Evolutionary conservation across 805 yeast genomes (phyloP).

Genomic region (Brettanomyces anomalus): DNA sequence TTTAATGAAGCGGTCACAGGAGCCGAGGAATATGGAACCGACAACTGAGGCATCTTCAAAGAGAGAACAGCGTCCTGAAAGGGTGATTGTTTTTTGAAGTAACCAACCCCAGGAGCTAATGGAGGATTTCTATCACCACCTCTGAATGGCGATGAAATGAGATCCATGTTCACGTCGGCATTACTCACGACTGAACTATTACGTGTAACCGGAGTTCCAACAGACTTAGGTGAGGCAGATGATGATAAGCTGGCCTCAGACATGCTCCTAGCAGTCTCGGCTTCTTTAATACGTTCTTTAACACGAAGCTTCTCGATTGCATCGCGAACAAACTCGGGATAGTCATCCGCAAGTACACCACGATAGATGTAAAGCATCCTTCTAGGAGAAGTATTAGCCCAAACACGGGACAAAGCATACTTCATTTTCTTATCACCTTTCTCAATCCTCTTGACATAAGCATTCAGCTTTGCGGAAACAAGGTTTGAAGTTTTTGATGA

Average conservation of each 20-base stretch:
- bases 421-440: conserved; percentile 67
- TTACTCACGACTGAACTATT: neutral
- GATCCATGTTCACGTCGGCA: neutral
- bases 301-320: conserved; percentile 47
- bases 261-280: conserved; percentile 2
- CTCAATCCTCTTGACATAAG: conserved; percentile 73
- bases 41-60: conserved; percentile 26
- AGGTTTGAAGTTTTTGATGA: conserved; percentile 75
- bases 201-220: neutral
- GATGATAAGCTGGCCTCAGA: conserved; percentile 1
- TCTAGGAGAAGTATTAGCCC: conserved; percentile 88
- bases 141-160: neutral
- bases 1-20: conserved; percentile 65
- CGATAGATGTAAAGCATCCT: conserved; percentile 84
- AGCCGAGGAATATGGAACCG: conserved; percentile 66
- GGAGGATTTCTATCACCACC: conserved; percentile 2
- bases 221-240: neutral
- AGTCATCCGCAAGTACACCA: conserved; percentile 69
- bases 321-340: conserved; percentile 59
- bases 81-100: conserved; percentile 11
- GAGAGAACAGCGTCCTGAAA: conserved; percentile 20
- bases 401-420: conserved; percentile 74
- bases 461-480: conserved; percentile 75
- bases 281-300: conserved; percentile 12
- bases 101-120: neutral